Conservation (phyloP, 306 rosid species). For the Glycine soja region DNA sequence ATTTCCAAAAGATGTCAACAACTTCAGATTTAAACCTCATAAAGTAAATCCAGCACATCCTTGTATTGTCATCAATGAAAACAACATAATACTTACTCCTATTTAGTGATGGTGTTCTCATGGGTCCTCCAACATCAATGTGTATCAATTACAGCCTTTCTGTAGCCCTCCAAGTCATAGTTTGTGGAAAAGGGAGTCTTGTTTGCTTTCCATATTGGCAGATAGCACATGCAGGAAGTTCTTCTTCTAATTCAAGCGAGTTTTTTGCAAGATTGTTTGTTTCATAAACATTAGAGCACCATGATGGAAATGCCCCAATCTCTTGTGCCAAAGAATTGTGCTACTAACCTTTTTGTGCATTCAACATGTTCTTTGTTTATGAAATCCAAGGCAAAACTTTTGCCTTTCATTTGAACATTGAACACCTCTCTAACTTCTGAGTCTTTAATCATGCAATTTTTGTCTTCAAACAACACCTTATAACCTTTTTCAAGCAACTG, state of each 20-base stretch:
- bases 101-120: not conserved
- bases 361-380: not conserved
- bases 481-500: not conserved
- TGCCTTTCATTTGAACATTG: not conserved
- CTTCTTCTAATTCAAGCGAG: not conserved
- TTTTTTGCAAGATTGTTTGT: not conserved
- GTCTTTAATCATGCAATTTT: not conserved
- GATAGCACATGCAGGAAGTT: not conserved
- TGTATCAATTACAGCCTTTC: not conserved
- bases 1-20: too few relatives aligned
- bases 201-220: not conserved
- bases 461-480: not conserved
- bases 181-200: not conserved
- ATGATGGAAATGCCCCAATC: not conserved
- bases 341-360: not conserved
- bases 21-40: too few relatives aligned
- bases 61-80: not conserved
- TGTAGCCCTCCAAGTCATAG: not conserved
- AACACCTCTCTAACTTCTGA: not conserved
- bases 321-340: not conserved
- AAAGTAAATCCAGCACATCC: not conserved
- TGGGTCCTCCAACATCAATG: not conserved
- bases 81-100: not conserved
- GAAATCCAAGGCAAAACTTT: not conserved
- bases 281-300: not conserved